Conservation (phyloP, 305 asterid species). For the Ruellia speciosa region DNA sequence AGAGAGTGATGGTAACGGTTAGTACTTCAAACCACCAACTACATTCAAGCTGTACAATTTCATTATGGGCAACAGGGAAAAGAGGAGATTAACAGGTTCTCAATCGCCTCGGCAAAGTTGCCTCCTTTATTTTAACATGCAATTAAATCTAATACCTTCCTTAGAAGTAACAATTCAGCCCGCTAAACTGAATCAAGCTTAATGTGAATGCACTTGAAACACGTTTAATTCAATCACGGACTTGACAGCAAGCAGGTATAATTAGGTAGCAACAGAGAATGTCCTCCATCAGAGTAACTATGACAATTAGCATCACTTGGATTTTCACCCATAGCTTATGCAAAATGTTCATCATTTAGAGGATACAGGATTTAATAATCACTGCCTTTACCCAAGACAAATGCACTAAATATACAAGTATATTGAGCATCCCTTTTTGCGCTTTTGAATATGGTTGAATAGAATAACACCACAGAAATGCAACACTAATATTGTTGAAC, state of each 20-base stretch:
- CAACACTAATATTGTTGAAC: not conserved
- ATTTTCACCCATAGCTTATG: constrained; percentile 29
- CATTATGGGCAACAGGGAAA: constrained; percentile 29
- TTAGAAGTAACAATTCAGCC: no score
- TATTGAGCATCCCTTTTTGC: not conserved
- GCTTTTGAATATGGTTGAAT: not conserved
- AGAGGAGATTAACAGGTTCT: constrained; percentile 22
- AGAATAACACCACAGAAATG: not conserved
- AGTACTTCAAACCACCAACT: constrained; percentile 4
- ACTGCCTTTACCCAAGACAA: not conserved
- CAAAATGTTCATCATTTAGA: constrained; percentile 32
- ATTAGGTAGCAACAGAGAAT: not conserved
- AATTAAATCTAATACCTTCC: not conserved
- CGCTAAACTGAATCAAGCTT: no score
- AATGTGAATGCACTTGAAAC: no score
- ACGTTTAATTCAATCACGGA: no score
- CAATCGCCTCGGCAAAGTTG: constrained; percentile 32
- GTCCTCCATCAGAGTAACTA: constrained; percentile 61
- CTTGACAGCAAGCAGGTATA: no score
- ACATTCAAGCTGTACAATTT: constrained; percentile 9
- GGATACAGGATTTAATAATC: constrained; percentile 6
- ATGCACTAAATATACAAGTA: no score
- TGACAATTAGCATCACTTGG: constrained; percentile 46
- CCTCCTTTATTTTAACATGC: not conserved
- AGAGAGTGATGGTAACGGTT: constrained; percentile 3